Base-by-base conservation (phyloP, 306 rosid genomes). In the cucumber (Cucumis sativus) region DNA sequence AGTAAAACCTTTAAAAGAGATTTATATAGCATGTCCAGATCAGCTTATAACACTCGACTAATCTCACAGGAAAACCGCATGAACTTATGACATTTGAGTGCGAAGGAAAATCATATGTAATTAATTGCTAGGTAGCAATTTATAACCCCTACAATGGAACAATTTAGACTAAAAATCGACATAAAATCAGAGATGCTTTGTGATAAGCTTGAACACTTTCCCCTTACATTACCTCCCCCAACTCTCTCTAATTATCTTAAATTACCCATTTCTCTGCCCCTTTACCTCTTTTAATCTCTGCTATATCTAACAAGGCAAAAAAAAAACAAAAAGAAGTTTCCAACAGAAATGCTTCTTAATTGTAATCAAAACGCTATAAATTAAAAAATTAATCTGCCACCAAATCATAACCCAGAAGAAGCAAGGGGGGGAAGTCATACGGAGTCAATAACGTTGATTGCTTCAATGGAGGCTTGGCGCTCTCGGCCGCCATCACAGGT, bases 401-500 rank as follows among this genome's bases (percentile, higher is more conserved):
- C 39, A 62, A 60, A 62, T 45, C 43, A 57, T 35, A 30, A 77
- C 10, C 30, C 20, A 78, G 18, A 64, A 63, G 56, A 15, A 30
- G 28, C 1, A 8, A 20, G 5, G 14, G 56, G n/a, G 28, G 1
- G 13, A 77, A 28, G 54, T 20, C 55, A 75, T 87, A 95, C 99
- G 59, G 92, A 89, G 69, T 95, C 99, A 8, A 92, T 86, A 79
- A 95, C 91, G 77, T 90, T 88, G 79, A 95, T 86, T 80, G 99
- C 99, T 80, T 95, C 97, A 0, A 81, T 84, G 25, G 92, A 88
- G 75, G 99, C 99, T 83, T 95, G 99, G 86, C 86, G 88, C 68
- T 95, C 99, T 52, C 99, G 86, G 77, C 97, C 97, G 1, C 99
- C 99, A 23, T 95, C 99, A 49, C 99, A 92, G 77, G 99, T 95